phyloP scores from a whole-genome alignment of 2,329 filamentous ascomycete species.

The Aspergillus clavatus region DNA sequence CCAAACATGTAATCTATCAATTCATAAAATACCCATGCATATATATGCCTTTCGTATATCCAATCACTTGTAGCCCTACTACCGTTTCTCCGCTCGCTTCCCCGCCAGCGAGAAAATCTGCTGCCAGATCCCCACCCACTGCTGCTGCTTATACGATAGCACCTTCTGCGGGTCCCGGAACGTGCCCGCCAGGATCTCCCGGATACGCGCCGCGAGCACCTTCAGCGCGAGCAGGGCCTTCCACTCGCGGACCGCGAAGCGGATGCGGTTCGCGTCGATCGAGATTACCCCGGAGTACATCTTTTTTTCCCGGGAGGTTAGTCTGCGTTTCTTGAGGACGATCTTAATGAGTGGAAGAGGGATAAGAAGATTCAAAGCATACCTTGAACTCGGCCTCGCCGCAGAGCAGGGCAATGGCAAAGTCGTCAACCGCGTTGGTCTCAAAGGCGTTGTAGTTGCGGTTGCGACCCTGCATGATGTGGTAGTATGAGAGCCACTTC shows the following conservation, averaged over 20 bases:
- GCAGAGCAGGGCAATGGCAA: slow-evolving; percentile 77
- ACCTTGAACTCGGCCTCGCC: slow-evolving; percentile 85
- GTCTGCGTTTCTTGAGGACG: neutral
- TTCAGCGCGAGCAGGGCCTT: slow-evolving; percentile 88
- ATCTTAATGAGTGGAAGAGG: slow-evolving; percentile 1
- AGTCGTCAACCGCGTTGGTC: slow-evolving; percentile 73
- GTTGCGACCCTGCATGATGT: slow-evolving; percentile 90
- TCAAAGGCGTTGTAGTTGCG: slow-evolving; percentile 81
- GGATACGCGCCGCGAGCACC: slow-evolving; percentile 65
- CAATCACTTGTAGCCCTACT: too few species aligned
- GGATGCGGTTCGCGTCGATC: slow-evolving; percentile 79
- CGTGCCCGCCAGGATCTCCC: slow-evolving; percentile 66
- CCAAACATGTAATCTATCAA: too few species aligned
- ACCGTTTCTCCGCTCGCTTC: slow-evolving; percentile 13
- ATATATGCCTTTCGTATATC: too few species aligned
- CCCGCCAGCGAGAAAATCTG: slow-evolving; percentile 53
- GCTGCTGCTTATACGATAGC: slow-evolving; percentile 59
- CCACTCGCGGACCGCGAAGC: slow-evolving; percentile 83
- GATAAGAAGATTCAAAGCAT: slow-evolving; percentile 31
- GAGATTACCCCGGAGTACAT: slow-evolving; percentile 83
- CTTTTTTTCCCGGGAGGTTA: slow-evolving; percentile 38
- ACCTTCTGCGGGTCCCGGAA: slow-evolving; percentile 50
- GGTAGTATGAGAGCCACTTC: slow-evolving; percentile 89
- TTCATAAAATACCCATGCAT: neutral
- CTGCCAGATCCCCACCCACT: slow-evolving; percentile 72